Evolutionary conservation across 768 basidiomycete genomes (phyloP), one percentile per base, ranked within the genome.

Genomic region (Termitomyces sp.): DNA sequence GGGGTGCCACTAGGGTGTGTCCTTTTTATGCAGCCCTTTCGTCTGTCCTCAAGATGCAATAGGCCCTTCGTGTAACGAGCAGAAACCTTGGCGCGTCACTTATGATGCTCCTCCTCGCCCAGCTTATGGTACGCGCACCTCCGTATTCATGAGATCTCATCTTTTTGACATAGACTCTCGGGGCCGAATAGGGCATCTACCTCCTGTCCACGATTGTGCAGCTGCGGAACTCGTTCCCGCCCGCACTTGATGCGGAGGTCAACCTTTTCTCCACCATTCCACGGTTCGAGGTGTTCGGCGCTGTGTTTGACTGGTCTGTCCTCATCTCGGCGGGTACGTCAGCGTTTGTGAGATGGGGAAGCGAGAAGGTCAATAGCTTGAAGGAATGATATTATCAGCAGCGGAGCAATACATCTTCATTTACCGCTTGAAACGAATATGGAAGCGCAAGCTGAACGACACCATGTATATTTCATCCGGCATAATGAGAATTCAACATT

Each of bases 161-260:
- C 10, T 26, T 1, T 36, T 8, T 8, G 26, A 34, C 28, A 4
- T 26, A 4, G n/a, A 20, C n/a, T 7, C 18, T 20, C 24, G 18
- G 18, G 4, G 36, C 12, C 39, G 52, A 36, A 46, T 62, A 93
- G 91, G 88, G 87, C 12, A 87, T 90, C 44, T 94, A 94, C 67
- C 81, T 93, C 36, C 81, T 94, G 29, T 86, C 90, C 4, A 93
- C 90, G 0, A 73, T 93, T 49, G 85, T 93, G 13, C 92, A 94
- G 68, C 77, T 94, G 47, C 86, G 91, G 41, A 84, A 86, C 28
- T 86, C 87, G 12, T 92, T 94, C 69, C 92, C 92, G 2, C 84
- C 85, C 0, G 81, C 84, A 1, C 69, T 78, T 2, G 45, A 62
- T 24, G 44, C 47, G 50, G 48, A 59, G 5, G 54, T 18, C 18